Evolutionary conservation across 1,284 basidiomycete species (phyloP).

Genomic region (Malassezia globosa): DNA sequence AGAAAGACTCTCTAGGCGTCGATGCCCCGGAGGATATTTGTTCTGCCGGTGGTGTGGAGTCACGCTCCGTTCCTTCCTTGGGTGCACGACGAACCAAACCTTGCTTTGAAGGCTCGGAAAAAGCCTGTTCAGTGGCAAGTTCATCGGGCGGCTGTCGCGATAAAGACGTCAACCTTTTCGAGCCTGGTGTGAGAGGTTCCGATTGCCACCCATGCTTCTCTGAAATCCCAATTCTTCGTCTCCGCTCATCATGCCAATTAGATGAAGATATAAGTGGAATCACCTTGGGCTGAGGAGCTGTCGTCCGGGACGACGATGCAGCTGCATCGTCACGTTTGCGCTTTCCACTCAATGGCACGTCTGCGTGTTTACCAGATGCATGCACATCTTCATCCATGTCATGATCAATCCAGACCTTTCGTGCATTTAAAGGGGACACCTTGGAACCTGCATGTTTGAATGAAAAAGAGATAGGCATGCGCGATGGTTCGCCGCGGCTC

Average conservation of each 20-base stretch:
- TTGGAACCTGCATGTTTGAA: neutral
- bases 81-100: constrained; percentile 20
- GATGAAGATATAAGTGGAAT: constrained; percentile 24
- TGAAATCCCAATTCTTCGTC: constrained; percentile 24
- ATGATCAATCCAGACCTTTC: neutral
- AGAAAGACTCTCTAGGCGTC: neutral
- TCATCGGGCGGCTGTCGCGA: constrained; percentile 15
- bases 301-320: too few relatives aligned
- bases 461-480: constrained; percentile 1
- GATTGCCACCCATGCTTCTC: constrained; percentile 17
- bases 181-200: neutral
- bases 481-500: too few relatives aligned
- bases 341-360: constrained; percentile 3
- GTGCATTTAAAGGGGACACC: neutral
- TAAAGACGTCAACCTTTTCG: constrained; percentile 20
- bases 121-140: constrained; percentile 1
- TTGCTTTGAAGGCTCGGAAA: constrained; percentile 22
- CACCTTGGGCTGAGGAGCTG: too few relatives aligned
- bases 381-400: constrained; percentile 2
- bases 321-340: neutral
- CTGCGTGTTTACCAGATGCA: neutral
- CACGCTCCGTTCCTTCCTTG: neutral
- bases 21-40: neutral
- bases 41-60: neutral
- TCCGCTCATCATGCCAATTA: constrained; percentile 38